Evolutionary conservation across 1,284 basidiomycete species (phyloP), one percentile per base, ranked within the genome.

Genomic region (Pholiota adiposa): DNA sequence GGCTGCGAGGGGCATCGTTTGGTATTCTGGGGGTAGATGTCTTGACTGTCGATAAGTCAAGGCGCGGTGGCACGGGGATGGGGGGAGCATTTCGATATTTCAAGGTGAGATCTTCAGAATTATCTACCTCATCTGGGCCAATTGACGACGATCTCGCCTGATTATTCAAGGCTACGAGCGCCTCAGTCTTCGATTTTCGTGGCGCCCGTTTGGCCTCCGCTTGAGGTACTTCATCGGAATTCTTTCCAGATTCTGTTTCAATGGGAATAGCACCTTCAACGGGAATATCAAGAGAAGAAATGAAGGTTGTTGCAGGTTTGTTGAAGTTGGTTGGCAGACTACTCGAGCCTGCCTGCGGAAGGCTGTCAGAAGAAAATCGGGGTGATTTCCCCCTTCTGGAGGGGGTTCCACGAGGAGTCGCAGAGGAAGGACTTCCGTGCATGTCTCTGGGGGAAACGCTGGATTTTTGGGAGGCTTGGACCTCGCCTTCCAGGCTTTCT

Each of bases 181-280:
- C 91, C 65, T 93, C 90, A 41, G 86, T 91, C 82, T 93, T 93
- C 66, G 90, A 92, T 81, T 93, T 93, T 72, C 92, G 87, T 49
- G 92, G 90, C 40, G 91, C 89, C 61, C 91, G 83, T 75, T 83
- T 85, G 53, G 82, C 74, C 63, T 83, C 81, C 67, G 67, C 67
- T 66, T 74, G 66, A 68, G 72, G 63, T 59, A 66, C 60, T 60
- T 66, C 69, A 40, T 69, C 60, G 38, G 70, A 61, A 58, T 69
- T 66, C 54, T 73, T 70, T 29, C 67, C 59, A 55, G 70, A 68
- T 64, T 80, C 76, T 46, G 68, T 63, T 60, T 79, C 76, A 75
- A 87, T 82, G 56, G 87, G 82, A 59, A 81, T 70, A 51, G 85
- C 80, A 67, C 87, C 87, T 72, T 89, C 82, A 58, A 89, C 87